These are phyloP conservation scores for Candida tammaniensis DNA, from an alignment of 805 yeast species.

Conservation along the genomic window DNA sequence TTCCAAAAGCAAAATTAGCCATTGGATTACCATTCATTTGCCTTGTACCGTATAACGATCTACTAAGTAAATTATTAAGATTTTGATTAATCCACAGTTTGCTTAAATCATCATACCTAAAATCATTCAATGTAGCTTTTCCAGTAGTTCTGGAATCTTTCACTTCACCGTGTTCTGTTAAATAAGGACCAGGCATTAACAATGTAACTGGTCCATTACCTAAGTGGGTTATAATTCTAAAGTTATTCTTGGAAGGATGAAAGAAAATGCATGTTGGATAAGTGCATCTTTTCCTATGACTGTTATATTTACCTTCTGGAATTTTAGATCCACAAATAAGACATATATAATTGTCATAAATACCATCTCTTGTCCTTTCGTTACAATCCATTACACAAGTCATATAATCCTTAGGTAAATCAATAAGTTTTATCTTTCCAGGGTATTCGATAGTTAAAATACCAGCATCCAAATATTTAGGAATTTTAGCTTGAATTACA, in stretches of 20 bases:
- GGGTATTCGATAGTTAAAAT: conserved; percentile 46
- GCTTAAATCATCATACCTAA: conserved; percentile 56
- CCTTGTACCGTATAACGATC: conserved; percentile 26
- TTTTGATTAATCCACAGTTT: conserved; percentile 62
- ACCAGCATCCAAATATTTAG: conserved; percentile 20
- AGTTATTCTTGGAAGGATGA: conserved; percentile 23
- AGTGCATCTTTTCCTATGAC: conserved; percentile 27
- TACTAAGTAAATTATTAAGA: conserved; percentile 45
- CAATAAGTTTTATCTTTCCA: conserved; percentile 50
- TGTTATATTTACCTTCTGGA: conserved; percentile 13
- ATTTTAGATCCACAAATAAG: conserved; percentile 31
- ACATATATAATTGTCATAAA: conserved; percentile 28
- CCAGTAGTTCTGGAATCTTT: conserved; percentile 53
- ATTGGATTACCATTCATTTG: conserved; percentile 13
- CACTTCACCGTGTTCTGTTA: conserved; percentile 74
- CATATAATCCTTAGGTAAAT: conserved; percentile 45
- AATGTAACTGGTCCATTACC: conserved; percentile 24
- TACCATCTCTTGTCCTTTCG: conserved; percentile 12
- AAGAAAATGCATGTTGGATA: conserved; percentile 25
- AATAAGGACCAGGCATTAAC: conserved; percentile 61
- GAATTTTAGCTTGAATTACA: conserved; percentile 23
- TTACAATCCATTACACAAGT: conserved; percentile 23
- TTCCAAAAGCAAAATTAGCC: conserved; percentile 8
- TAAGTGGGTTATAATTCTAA: conserved; percentile 22
- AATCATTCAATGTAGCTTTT: conserved; percentile 53